These are phyloP conservation scores for Nitzschia palea DNA, from an alignment of 108 stramenopile species.

Conservation along the genomic window DNA sequence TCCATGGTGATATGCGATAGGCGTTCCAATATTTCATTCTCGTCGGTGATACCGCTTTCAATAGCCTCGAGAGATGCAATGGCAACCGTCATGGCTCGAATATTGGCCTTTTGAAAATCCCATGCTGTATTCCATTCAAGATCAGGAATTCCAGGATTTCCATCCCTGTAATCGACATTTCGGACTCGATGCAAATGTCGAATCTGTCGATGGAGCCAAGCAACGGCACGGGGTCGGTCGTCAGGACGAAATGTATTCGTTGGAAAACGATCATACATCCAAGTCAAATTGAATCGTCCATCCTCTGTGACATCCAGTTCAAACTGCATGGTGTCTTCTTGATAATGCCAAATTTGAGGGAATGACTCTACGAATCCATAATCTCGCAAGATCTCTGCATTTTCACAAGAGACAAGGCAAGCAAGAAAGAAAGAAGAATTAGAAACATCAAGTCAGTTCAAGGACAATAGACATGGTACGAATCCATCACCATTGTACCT, in stretches of 20 bases:
- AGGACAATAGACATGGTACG: neutral
- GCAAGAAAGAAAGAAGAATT: neutral
- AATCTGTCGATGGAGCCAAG: constrained; percentile 3
- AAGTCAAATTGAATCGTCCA: constrained; percentile 42
- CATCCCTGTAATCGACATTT: neutral
- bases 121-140: constrained; percentile 17
- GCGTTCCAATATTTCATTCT: neutral
- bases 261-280: constrained; percentile 36
- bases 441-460: neutral
- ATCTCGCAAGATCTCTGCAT: constrained; percentile 48
- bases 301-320: neutral
- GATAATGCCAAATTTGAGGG: constrained; percentile 40
- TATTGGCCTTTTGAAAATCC: constrained; percentile 12
- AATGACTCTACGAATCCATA: constrained; percentile 42
- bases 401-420: neutral
- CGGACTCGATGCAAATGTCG: neutral
- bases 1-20: constrained; percentile 12
- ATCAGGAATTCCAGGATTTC: constrained; percentile 4
- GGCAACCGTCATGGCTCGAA: constrained; percentile 7
- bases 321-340: neutral
- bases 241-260: constrained; percentile 49
- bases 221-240: constrained; percentile 54
- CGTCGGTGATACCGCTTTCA: neutral
- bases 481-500: neutral
- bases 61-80: neutral